Evolutionary conservation across 208 protist genomes (phyloP).

Genomic region (Wallacemonas sp.): DNA sequence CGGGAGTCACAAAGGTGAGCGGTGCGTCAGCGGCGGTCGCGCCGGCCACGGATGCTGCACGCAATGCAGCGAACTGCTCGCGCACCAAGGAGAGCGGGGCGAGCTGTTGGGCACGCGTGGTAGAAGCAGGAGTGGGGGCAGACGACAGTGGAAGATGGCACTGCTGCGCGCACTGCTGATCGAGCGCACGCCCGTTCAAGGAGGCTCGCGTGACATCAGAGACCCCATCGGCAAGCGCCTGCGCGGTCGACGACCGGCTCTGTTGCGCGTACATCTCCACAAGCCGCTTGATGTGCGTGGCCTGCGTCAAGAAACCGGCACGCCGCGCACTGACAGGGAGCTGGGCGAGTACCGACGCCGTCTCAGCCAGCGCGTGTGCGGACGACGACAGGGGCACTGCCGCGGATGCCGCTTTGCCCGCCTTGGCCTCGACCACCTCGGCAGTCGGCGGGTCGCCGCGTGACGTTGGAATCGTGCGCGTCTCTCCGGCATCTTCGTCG

Average conservation of each 20-base stretch:
- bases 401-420: background rate
- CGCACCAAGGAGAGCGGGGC: background rate
- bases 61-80: background rate
- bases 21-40: background rate
- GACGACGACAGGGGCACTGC: background rate
- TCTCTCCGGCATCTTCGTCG: background rate
- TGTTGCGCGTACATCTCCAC: conserved; percentile 36
- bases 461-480: too few species aligned
- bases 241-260: conserved; percentile 1
- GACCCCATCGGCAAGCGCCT: background rate
- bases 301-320: background rate
- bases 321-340: background rate
- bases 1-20: conserved; percentile 4
- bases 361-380: background rate
- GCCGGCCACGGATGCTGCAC: too few species aligned
- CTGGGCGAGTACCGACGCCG: background rate
- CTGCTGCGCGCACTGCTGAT: background rate
- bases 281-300: conserved; percentile 19
- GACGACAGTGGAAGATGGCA: too few species aligned
- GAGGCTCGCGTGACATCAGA: background rate
- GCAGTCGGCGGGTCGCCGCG: too few species aligned
- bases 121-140: too few species aligned
- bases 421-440: too few species aligned
- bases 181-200: background rate
- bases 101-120: background rate